These are phyloP conservation scores for Fusarium clavum DNA, from an alignment of 2,329 filamentous ascomycete genomes.

Conservation along the genomic window DNA sequence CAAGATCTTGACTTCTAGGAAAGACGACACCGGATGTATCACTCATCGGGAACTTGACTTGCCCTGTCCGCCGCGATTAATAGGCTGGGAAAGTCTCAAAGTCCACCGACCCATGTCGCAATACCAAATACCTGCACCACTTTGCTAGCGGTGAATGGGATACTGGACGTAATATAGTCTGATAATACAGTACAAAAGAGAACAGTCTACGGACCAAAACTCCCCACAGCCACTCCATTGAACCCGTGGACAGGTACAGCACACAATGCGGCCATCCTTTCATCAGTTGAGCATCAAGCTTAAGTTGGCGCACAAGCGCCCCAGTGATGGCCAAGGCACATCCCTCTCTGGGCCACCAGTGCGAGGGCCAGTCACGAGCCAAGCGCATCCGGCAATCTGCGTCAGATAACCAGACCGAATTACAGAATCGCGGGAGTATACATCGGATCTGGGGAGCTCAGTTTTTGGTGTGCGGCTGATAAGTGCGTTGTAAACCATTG, in stretches of 20 bases:
- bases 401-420: slow-evolving; percentile 4
- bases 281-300: slow-evolving; percentile 3
- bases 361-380: slow-evolving; percentile 19
- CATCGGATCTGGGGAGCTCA: background rate
- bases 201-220: background rate
- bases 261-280: background rate
- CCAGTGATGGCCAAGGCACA: background rate
- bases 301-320: background rate
- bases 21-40: background rate
- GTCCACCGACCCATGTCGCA: background rate
- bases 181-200: background rate
- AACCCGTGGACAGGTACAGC: background rate
- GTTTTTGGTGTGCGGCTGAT: background rate
- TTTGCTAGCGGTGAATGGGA: slow-evolving; percentile 28
- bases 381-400: slow-evolving; percentile 18
- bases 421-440: slow-evolving; percentile 7
- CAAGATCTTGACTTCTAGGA: background rate
- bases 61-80: background rate
- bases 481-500: slow-evolving; percentile 2
- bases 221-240: background rate
- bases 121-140: background rate
- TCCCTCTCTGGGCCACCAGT: slow-evolving; percentile 25
- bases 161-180: background rate
- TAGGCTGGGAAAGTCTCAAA: background rate
- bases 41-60: background rate